phyloP scores from a whole-genome alignment of 164 flowering plant species.

The Sextonia rubra region DNA sequence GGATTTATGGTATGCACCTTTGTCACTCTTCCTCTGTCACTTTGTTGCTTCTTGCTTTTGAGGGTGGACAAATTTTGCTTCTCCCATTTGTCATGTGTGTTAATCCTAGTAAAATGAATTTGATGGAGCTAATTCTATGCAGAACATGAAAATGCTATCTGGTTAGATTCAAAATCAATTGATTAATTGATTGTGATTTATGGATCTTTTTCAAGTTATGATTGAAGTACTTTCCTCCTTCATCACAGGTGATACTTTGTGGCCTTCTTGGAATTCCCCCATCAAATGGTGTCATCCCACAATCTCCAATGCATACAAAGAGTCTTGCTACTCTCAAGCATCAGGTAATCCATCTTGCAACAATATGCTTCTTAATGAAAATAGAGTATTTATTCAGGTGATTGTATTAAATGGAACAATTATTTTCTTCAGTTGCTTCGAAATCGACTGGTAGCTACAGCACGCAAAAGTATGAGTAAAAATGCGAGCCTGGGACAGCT shows the following conservation, averaged over 20 bases:
- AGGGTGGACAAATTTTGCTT: background rate
- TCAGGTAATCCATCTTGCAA: constrained; percentile 46
- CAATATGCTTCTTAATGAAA: background rate
- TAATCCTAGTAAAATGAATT: background rate
- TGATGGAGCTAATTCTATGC: background rate
- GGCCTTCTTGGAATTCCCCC: constrained; percentile 99
- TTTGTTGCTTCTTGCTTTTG: background rate
- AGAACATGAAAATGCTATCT: background rate
- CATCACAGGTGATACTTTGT: constrained; percentile 64
- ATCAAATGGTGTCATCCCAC: constrained; percentile 97
- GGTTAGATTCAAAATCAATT: background rate
- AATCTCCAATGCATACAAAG: constrained; percentile 99
- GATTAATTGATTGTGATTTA: background rate
- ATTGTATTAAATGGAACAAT: background rate
- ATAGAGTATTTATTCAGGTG: background rate
- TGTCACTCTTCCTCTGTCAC: background rate
- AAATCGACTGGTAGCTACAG: constrained; percentile 68
- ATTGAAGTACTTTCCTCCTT: background rate
- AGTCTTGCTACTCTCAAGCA: constrained; percentile 96
- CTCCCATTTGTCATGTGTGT: background rate
- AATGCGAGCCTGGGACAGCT: constrained; percentile 83
- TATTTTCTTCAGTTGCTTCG: constrained; percentile 67
- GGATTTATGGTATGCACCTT: constrained; percentile 72
- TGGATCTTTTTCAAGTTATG: background rate
- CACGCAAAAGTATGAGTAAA: constrained; percentile 59